phyloP scores from a whole-genome alignment of 768 basidiomycete species.

The Punctularia strigosozonata region DNA sequence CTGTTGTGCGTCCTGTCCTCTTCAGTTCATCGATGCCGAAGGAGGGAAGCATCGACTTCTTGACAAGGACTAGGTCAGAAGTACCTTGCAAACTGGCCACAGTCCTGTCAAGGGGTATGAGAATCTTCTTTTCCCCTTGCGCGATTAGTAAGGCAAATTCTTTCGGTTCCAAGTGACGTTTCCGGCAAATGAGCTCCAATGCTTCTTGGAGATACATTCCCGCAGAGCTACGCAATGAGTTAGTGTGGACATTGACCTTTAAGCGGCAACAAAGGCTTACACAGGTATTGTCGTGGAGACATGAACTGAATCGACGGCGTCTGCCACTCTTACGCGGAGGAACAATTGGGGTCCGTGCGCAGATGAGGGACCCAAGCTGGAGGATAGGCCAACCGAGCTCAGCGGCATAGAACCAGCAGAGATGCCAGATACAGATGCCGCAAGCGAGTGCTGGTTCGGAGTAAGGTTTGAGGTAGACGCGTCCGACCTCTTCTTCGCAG shows the following conservation, averaged over 20 bases:
- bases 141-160: slow-evolving; percentile 73
- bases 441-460: no score
- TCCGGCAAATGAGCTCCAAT: slow-evolving; percentile 70
- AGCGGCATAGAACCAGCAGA: slow-evolving; percentile 13
- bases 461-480: no score
- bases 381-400: slow-evolving; percentile 32
- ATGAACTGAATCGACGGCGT: slow-evolving; percentile 73
- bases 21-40: slow-evolving; percentile 61
- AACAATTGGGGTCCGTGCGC: slow-evolving; percentile 75
- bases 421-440: no score
- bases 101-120: slow-evolving; percentile 87
- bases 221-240: slow-evolving; percentile 40
- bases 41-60: slow-evolving; percentile 60
- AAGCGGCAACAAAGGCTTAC: slow-evolving; percentile 34
- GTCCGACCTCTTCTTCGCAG: slow-evolving; percentile 45
- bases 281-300: slow-evolving; percentile 86
- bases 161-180: slow-evolving; percentile 57
- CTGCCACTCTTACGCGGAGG: slow-evolving; percentile 70
- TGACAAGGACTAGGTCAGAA: slow-evolving; percentile 71
- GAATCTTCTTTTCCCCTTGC: slow-evolving; percentile 48
- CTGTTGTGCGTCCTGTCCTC: slow-evolving; percentile 60
- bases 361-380: slow-evolving; percentile 57
- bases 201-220: slow-evolving; percentile 98
- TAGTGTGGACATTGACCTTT: neutral
- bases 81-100: slow-evolving; percentile 92